Evolutionary conservation across 108 stramenopile genomes (phyloP).

Genomic region (Cyclotella cryptica): DNA sequence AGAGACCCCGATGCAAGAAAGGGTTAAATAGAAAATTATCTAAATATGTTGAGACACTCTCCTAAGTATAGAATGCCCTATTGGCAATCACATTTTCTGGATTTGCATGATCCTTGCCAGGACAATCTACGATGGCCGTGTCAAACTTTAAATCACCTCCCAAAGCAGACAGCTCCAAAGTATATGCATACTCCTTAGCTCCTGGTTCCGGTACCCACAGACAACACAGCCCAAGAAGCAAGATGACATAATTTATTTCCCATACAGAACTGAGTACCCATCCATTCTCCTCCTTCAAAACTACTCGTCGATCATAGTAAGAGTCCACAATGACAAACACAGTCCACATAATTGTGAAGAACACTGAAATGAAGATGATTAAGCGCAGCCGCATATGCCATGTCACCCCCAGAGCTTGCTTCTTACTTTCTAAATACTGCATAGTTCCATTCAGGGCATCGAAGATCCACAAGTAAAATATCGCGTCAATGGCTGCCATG

Average conservation of each 20-base stretch:
- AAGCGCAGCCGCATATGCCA: slow-evolving; percentile 80
- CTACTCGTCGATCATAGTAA: slow-evolving; percentile 68
- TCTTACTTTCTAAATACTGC: slow-evolving; percentile 87
- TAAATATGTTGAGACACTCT: too few species aligned
- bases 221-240: slow-evolving; percentile 70
- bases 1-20: too few species aligned
- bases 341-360: slow-evolving; percentile 80
- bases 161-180: slow-evolving; percentile 79
- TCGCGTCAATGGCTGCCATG: slow-evolving; percentile 68
- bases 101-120: slow-evolving; percentile 41
- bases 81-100: slow-evolving; percentile 30
- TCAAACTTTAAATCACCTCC: slow-evolving; percentile 58
- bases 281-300: slow-evolving; percentile 65
- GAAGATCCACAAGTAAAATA: slow-evolving; percentile 88
- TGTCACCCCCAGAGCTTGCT: slow-evolving; percentile 71
- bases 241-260: slow-evolving; percentile 82
- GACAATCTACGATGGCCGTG: slow-evolving; percentile 43
- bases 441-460: slow-evolving; percentile 82
- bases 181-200: slow-evolving; percentile 88
- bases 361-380: slow-evolving; percentile 79
- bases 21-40: too few species aligned
- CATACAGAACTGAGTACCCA: slow-evolving; percentile 76
- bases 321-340: slow-evolving; percentile 83
- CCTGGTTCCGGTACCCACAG: slow-evolving; percentile 83
- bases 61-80: slow-evolving; percentile 33